Evolutionary conservation across 371 early-diverging fungal species (phyloP).

Genomic region (Caulochytrium protostelioides): DNA sequence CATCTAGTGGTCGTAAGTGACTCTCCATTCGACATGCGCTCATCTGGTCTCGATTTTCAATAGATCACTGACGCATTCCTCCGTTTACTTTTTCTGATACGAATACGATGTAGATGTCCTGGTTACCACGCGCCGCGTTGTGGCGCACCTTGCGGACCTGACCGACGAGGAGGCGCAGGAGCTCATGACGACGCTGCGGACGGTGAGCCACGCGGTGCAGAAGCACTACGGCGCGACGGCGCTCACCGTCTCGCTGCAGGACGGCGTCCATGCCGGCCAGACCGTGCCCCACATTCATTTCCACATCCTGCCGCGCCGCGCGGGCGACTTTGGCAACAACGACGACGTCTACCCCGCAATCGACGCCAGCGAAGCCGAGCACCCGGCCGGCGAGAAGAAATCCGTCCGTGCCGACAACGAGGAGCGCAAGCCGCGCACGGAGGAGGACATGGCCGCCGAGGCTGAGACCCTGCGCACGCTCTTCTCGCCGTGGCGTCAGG

Average conservation of each 20-base stretch:
- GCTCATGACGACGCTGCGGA: slow-evolving; percentile 52
- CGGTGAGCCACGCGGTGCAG: slow-evolving; percentile 52
- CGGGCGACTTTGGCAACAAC: slow-evolving; percentile 62
- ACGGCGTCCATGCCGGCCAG: slow-evolving; percentile 75
- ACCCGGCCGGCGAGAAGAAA: slow-evolving; percentile 4
- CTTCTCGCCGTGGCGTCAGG: too few relatives aligned
- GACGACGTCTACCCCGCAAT: slow-evolving; percentile 74
- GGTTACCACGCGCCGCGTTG: slow-evolving; percentile 43
- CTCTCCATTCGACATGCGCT: background rate
- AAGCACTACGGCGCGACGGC: slow-evolving; percentile 40
- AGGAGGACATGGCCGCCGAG: slow-evolving; percentile 57
- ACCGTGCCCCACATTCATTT: slow-evolving; percentile 83
- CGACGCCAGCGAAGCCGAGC: slow-evolving; percentile 23
- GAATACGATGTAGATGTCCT: slow-evolving; percentile 71
- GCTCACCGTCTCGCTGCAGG: slow-evolving; percentile 55
- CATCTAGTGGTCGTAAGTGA: slow-evolving; percentile 4
- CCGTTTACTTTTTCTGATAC: too few relatives aligned
- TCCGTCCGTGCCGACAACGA: slow-evolving; percentile 38
- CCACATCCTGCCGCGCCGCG: slow-evolving; percentile 71
- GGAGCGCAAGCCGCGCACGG: slow-evolving; percentile 39
- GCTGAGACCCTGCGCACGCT: slow-evolving; percentile 30
- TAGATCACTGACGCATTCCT: background rate
- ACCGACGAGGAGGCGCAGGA: slow-evolving; percentile 54
- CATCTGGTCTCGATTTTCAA: too few relatives aligned
- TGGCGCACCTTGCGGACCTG: slow-evolving; percentile 46